phyloP scores from a whole-genome alignment of 805 yeast genomes.

The Candida dendrica region DNA sequence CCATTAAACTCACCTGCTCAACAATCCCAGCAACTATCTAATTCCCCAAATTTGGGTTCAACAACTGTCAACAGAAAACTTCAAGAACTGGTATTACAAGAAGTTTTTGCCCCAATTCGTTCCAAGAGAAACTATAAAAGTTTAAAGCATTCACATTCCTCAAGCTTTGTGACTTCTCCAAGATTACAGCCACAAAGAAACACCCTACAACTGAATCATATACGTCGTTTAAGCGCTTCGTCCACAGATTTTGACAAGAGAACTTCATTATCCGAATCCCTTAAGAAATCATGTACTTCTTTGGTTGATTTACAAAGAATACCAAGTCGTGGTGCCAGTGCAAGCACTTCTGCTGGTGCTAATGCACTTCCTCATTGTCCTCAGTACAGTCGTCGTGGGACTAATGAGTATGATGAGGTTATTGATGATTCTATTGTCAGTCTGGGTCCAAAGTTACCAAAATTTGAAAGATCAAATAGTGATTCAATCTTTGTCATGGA shows the following conservation, averaged over 20 bases:
- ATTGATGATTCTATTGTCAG: constrained; percentile 4
- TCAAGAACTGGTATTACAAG: constrained; percentile 63
- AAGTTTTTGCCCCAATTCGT: constrained; percentile 53
- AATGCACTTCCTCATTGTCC: not conserved
- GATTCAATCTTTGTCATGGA: constrained; percentile 41
- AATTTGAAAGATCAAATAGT: constrained; percentile 11
- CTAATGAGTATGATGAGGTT: not conserved
- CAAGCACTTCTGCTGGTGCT: constrained; percentile 1
- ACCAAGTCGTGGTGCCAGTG: constrained; percentile 1
- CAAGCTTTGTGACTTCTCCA: constrained; percentile 12
- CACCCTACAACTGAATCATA: constrained; percentile 2
- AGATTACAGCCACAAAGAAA: constrained; percentile 4
- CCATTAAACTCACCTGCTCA: constrained; percentile 17
- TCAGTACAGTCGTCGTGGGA: not conserved
- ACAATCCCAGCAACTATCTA: constrained; percentile 4
- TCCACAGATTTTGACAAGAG: constrained; percentile 16
- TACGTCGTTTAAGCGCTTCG: constrained; percentile 16
- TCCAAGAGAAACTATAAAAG: constrained; percentile 4
- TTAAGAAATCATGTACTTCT: constrained; percentile 17
- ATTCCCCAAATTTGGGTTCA: constrained; percentile 34
- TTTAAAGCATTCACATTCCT: constrained; percentile 8
- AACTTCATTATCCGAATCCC: constrained; percentile 1
- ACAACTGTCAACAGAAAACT: constrained; percentile 66
- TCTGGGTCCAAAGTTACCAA: constrained; percentile 1
- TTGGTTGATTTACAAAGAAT: constrained; percentile 18